Base-by-base conservation (phyloP, 176 grass and related monocot genomes). In the Triticum urartu region DNA sequence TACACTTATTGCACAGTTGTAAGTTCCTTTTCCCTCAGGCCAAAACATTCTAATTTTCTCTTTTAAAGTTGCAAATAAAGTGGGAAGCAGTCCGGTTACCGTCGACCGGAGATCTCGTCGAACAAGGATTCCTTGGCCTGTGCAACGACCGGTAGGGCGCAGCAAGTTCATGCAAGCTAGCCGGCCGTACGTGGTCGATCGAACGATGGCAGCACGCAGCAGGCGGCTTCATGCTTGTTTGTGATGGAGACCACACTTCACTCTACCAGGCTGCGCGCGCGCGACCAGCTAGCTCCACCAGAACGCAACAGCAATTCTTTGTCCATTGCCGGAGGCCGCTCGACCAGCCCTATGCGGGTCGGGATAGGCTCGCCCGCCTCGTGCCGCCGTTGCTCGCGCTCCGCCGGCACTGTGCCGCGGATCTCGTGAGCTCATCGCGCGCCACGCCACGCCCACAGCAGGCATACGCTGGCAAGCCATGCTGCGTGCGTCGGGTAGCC, bases 391-490 rank as follows among this genome's bases (percentile, higher is more conserved):
- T 15, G 84, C 22, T 40, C 12, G 47, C 47, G 47, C 13, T 24
- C 36, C 67, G 17, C 34, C 43, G 35, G 35, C 66, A 82, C 79
- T 88, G 86, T 88, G 86, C 33, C 11, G 24, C 79, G 74, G 86
- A 87, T 87, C 79, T 42, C 45, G 45, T 77, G 71, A 87, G 22
- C 45, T 87, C 86, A 77, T 4, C 71, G 40, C 11, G 71, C 71
- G 71, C 11, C 70, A 4, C 70, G 5, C n/a, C 68, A 71, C 35
- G 3, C 11, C 43, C 11, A 12, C 12, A 9, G 40, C 40, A 42
- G 39, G 39, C 39, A 42, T 42, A 42, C 9, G 39, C 39, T 42
- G 39, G 39, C 39, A 42, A 42, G 39, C 39, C 39, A 10, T 42
- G 2, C 39, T 42, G 39, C 39, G 39, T 10, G 39, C 39, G 39